A percentile compares a stretch with the other conserved stretches of the same genome.
Evolutionary conservation across 345 rosid species (phyloP).

Genomic region (Jatropha curcas): DNA sequence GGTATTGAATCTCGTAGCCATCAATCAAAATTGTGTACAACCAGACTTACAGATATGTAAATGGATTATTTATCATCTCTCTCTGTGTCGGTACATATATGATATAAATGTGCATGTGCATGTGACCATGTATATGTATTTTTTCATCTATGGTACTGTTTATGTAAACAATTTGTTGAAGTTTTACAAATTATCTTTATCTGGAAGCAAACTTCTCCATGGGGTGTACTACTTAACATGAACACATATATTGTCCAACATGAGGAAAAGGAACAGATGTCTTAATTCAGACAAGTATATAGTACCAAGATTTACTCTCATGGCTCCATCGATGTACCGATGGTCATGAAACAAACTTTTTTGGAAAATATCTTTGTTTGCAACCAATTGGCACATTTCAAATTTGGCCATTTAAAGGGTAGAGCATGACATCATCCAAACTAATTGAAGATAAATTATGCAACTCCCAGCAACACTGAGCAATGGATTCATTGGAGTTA

Average conservation of each 20-base stretch:
- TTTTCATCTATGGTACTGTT: not conserved
- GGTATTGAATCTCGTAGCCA: not conserved
- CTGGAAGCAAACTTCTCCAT: not conserved
- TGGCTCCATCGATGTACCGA: too few relatives aligned
- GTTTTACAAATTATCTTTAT: not conserved
- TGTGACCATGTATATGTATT: not conserved
- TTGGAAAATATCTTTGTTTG: not conserved
- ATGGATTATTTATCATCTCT: not conserved
- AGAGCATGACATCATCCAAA: not conserved
- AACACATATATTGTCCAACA: too few relatives aligned
- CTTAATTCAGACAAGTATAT: too few relatives aligned
- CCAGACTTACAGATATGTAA: not conserved
- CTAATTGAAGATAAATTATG: not conserved
- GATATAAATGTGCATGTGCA: not conserved
- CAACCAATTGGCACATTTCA: not conserved
- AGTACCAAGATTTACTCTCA: too few relatives aligned
- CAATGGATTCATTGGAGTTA: not conserved
- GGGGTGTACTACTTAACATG: not conserved
- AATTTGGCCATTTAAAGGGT: not conserved
- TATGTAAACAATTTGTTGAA: not conserved
- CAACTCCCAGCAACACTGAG: not conserved
- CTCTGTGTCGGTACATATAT: not conserved
- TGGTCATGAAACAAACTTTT: not conserved
- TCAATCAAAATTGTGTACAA: not conserved
- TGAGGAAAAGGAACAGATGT: too few relatives aligned